Percentiles rank a stretch among this genome's conserved stretches.
Evolutionary conservation across 2,329 filamentous ascomycete genomes (phyloP).

Genomic region (Ophiostoma pallidulum): DNA sequence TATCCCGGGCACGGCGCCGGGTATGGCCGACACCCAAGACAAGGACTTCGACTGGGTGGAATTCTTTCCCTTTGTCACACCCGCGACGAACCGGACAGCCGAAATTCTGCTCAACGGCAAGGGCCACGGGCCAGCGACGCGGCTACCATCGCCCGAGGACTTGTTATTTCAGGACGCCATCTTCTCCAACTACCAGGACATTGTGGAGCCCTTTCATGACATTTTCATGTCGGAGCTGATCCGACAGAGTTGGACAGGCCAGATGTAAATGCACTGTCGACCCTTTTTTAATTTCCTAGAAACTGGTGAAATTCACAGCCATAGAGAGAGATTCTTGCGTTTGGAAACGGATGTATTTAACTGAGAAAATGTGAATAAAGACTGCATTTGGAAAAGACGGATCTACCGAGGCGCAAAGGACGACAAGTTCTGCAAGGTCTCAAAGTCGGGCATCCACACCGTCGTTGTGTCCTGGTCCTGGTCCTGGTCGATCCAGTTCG

Average conservation of each 20-base stretch:
- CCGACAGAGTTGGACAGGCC: slow-evolving; percentile 3
- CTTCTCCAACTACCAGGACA: slow-evolving; percentile 5
- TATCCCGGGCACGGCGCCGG: background rate
- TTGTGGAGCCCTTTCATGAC: slow-evolving; percentile 4
- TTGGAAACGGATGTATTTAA: too few species aligned
- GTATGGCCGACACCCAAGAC: background rate
- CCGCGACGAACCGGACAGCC: slow-evolving; percentile 2
- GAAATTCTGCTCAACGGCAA: slow-evolving; percentile 1
- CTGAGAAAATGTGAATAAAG: too few species aligned
- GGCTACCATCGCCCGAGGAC: slow-evolving; percentile 2
- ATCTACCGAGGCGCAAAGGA: too few species aligned
- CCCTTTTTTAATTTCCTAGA: too few species aligned
- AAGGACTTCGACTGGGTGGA: slow-evolving; percentile 2
- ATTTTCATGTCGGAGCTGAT: slow-evolving; percentile 4
- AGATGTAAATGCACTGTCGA: too few species aligned
- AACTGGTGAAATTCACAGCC: too few species aligned
- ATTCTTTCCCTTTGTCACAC: slow-evolving; percentile 6
- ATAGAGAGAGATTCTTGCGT: too few species aligned
- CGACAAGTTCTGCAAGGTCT: slow-evolving; percentile 2
- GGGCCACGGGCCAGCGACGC: slow-evolving; percentile 3
- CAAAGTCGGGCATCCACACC: slow-evolving; percentile 12
- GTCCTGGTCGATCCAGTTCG: slow-evolving; percentile 8
- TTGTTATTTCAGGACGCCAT: slow-evolving; percentile 1
- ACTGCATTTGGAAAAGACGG: too few species aligned
- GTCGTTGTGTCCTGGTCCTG: background rate